phyloP scores from a whole-genome alignment of 208 protist genomes.

The Herpetomonas tarakana region DNA sequence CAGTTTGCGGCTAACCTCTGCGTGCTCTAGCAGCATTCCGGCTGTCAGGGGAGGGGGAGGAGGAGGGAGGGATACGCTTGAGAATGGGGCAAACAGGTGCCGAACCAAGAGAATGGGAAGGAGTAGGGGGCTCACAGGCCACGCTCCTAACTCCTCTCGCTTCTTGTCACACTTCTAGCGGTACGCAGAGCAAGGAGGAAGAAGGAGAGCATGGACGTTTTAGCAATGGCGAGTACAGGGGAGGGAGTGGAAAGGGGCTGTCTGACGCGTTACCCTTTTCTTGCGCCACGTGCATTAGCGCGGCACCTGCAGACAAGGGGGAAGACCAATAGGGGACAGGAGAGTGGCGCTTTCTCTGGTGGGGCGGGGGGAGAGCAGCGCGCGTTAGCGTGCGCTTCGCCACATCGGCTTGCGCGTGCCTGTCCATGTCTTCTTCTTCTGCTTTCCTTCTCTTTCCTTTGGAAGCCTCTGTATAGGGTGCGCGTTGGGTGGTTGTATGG shows the following conservation, averaged over 20 bases:
- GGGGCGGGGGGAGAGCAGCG: constrained; percentile 8
- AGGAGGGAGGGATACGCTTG: too few relatives aligned
- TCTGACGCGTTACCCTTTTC: background rate
- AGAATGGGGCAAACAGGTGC: too few relatives aligned
- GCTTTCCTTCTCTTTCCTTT: constrained; percentile 4
- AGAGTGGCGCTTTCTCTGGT: constrained; percentile 14
- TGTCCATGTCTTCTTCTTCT: background rate
- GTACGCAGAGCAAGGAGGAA: background rate
- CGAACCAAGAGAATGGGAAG: too few relatives aligned
- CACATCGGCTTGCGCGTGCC: background rate
- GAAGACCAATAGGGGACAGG: constrained; percentile 2
- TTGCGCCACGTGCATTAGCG: background rate
- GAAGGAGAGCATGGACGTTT: background rate
- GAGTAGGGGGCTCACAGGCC: too few relatives aligned
- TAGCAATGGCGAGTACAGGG: background rate
- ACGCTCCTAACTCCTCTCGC: too few relatives aligned
- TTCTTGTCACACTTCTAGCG: too few relatives aligned
- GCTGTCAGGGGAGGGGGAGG: background rate
- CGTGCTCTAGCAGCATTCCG: background rate
- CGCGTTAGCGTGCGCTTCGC: background rate
- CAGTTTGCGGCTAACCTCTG: background rate
- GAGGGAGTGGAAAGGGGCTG: background rate
- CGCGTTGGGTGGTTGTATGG: background rate
- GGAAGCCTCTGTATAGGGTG: background rate
- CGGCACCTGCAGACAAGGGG: background rate